Conservation (phyloP, 768 basidiomycete species). For the Panus rudis region DNA sequence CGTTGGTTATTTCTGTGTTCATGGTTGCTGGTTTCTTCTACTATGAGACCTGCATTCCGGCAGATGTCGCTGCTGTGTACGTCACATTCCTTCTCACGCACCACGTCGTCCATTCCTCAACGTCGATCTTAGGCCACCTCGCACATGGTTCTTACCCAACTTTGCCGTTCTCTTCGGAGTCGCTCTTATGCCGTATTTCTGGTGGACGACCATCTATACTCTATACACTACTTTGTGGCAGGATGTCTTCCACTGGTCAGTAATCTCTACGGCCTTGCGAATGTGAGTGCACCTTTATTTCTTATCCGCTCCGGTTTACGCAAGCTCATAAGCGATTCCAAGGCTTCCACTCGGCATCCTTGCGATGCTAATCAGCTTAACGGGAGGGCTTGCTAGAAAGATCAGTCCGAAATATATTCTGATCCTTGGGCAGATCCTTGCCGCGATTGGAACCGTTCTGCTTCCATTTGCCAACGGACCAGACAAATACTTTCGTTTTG, state of each 20-base stretch:
- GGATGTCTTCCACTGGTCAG: constrained; percentile 22
- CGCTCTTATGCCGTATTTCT: constrained; percentile 27
- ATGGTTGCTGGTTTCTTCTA: constrained; percentile 30
- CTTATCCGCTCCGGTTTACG: not conserved
- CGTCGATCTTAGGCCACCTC: constrained; percentile 17
- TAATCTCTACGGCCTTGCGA: constrained; percentile 25
- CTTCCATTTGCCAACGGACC: constrained; percentile 31
- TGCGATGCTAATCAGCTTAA: constrained; percentile 25
- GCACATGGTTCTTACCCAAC: constrained; percentile 29
- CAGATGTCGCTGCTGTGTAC: constrained; percentile 26
- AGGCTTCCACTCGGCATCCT: constrained; percentile 31
- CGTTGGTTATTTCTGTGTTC: constrained; percentile 31
- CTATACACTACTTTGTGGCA: constrained; percentile 25
- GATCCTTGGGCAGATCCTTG: constrained; percentile 30
- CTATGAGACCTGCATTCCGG: constrained; percentile 27
- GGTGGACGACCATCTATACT: constrained; percentile 27
- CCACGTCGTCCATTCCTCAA: not conserved
- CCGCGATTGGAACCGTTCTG: constrained; percentile 30
- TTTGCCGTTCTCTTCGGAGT: constrained; percentile 25
- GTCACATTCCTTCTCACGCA: not conserved
- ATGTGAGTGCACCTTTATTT: constrained; percentile 15
- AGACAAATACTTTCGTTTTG: constrained; percentile 35
- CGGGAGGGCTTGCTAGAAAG: constrained; percentile 26
- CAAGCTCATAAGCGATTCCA: constrained; percentile 4
- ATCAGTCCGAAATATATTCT: constrained; percentile 35